Evolutionary conservation across 345 rosid species (phyloP).

Genomic region (Salix brachista): DNA sequence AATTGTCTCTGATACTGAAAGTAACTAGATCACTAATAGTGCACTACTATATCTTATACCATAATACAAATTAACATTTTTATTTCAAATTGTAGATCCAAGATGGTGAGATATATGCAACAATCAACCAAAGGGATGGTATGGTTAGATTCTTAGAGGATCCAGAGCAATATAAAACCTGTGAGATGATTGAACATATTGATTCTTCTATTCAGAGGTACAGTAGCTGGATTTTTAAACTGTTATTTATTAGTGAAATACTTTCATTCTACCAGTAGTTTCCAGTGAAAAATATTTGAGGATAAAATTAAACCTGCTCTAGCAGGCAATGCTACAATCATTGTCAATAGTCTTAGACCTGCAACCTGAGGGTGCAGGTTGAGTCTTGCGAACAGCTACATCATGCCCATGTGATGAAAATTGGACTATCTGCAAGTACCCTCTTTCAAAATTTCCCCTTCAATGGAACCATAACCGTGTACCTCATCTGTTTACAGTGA

Average conservation of each 20-base stretch:
- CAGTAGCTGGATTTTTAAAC: background rate
- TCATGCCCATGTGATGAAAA: background rate
- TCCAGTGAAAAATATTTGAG: background rate
- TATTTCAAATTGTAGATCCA: conserved; percentile 52
- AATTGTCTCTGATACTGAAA: background rate
- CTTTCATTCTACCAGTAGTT: background rate
- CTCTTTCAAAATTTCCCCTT: background rate
- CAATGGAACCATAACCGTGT: background rate
- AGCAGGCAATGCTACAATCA: background rate
- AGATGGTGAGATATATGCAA: conserved; percentile 95
- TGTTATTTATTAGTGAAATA: background rate
- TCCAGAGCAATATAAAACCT: conserved; percentile 90
- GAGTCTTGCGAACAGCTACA: background rate
- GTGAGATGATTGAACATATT: conserved; percentile 75
- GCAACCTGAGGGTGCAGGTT: background rate
- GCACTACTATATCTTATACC: background rate
- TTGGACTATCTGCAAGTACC: background rate
- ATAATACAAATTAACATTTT: conserved; percentile 2
- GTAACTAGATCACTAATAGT: background rate
- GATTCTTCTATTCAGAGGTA: conserved; percentile 93
- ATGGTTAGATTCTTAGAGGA: conserved; percentile 99
- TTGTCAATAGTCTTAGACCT: background rate
- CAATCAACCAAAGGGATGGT: conserved; percentile 97
- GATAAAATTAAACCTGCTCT: background rate
- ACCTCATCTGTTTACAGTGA: too few relatives aligned